Percentiles rank a stretch among this genome's conserved stretches.
Conservation (phyloP, 164 flowering plant genomes). For the Magnolia officinalis region DNA sequence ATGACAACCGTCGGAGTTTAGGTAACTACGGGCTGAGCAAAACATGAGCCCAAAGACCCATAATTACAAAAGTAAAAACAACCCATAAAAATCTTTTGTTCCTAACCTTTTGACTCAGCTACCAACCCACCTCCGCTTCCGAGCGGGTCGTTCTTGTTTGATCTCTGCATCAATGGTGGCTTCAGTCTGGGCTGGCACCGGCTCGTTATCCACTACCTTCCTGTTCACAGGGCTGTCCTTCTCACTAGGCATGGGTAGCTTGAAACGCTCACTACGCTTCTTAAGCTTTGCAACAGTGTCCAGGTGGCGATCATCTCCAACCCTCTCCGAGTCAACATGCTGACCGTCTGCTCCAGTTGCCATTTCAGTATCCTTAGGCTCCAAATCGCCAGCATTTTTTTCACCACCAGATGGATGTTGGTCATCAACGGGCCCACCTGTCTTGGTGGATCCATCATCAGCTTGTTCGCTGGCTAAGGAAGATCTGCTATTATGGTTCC, state of each 20-base stretch:
- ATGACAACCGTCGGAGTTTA: background rate
- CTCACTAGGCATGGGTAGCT: constrained; percentile 89
- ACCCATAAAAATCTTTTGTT: background rate
- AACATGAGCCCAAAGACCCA: background rate
- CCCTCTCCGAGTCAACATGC: constrained; percentile 18
- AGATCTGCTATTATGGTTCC: constrained; percentile 21
- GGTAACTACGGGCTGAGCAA: background rate
- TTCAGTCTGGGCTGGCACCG: constrained; percentile 41
- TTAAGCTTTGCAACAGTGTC: constrained; percentile 92
- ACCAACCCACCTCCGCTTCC: constrained; percentile 88
- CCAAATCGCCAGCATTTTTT: constrained; percentile 36
- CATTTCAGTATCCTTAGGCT: constrained; percentile 34
- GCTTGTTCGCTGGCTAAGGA: constrained; percentile 28
- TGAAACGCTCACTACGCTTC: constrained; percentile 95
- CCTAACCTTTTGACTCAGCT: constrained; percentile 24
- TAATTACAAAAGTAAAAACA: background rate
- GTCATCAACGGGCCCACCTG: constrained; percentile 31
- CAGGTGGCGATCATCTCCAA: constrained; percentile 62
- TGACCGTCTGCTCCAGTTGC: constrained; percentile 16
- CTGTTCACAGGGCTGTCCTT: constrained; percentile 51
- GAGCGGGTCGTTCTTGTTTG: constrained; percentile 86
- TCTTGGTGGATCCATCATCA: constrained; percentile 32
- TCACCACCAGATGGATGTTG: constrained; percentile 30
- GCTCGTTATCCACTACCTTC: constrained; percentile 54
- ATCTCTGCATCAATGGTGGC: constrained; percentile 44